phyloP scores from a whole-genome alignment of 2,329 filamentous ascomycete genomes.

The Keithomyces neogunnii region DNA sequence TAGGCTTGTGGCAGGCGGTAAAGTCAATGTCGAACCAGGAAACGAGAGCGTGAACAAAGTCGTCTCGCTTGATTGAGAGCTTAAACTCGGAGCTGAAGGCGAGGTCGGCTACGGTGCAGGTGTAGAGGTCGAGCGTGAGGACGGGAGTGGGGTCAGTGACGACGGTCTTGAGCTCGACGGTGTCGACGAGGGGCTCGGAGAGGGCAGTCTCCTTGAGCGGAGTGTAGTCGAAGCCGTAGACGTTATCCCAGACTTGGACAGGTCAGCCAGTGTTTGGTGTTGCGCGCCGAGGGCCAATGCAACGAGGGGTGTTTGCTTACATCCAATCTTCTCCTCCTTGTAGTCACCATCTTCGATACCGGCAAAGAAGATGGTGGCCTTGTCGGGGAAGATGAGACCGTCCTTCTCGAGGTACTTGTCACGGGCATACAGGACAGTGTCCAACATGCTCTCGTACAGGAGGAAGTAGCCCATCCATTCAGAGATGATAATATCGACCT shows the following conservation, averaged over 20 bases:
- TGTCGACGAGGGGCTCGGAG: constrained; percentile 93
- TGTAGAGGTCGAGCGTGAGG: constrained; percentile 89
- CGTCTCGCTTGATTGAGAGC: constrained; percentile 71
- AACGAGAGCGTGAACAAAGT: constrained; percentile 94
- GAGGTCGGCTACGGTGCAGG: constrained; percentile 72
- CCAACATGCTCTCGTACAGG: constrained; percentile 97
- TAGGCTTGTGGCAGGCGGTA: constrained; percentile 94
- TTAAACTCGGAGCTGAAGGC: constrained; percentile 74
- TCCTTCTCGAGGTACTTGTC: constrained; percentile 83
- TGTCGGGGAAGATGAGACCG: constrained; percentile 96
- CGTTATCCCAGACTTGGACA: constrained; percentile 87
- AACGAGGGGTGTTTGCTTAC: constrained; percentile 45
- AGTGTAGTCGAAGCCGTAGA: constrained; percentile 95
- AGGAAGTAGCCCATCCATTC: constrained; percentile 99
- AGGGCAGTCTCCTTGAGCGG: constrained; percentile 90
- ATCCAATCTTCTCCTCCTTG: constrained; percentile 99
- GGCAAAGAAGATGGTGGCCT: constrained; percentile 93
- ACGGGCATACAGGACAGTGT: constrained; percentile 93
- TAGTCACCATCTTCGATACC: constrained; percentile 98
- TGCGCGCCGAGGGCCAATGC: background rate
- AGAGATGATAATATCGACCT: constrained; percentile 99
- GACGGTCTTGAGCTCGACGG: constrained; percentile 92
- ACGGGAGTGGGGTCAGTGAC: constrained; percentile 84
- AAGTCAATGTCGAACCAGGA: constrained; percentile 99
- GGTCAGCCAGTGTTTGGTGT: background rate